Conservation (phyloP, 176 grass and related monocot species). For the Ensete glaucum region DNA sequence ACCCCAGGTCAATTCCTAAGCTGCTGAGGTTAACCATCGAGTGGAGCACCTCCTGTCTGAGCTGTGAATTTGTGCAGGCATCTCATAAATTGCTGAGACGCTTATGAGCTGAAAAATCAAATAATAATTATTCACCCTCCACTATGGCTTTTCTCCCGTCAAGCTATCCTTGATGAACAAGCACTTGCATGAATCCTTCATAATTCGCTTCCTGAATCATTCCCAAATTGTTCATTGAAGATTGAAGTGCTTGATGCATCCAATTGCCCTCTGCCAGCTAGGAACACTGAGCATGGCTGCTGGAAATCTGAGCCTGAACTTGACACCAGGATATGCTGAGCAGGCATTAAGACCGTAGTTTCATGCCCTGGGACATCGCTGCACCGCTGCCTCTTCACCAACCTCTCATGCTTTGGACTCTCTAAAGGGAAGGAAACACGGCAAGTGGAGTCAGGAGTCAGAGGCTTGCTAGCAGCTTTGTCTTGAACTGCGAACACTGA, state of each 20-base stretch:
- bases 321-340: constrained; percentile 13
- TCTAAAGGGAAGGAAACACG: constrained; percentile 10
- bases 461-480: constrained; percentile 6
- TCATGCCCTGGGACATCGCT: background rate
- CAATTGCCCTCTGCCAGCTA: background rate
- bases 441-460: constrained; percentile 23
- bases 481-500: constrained; percentile 19
- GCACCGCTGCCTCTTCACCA: constrained; percentile 20
- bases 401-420: constrained; percentile 15
- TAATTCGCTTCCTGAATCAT: constrained; percentile 20
- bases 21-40: background rate
- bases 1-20: background rate
- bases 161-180: background rate
- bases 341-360: constrained; percentile 3
- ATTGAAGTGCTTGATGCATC: constrained; percentile 8
- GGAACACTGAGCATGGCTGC: constrained; percentile 4
- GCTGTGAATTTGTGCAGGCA: background rate
- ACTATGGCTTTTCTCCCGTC: background rate
- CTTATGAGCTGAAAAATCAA: background rate
- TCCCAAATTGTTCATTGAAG: constrained; percentile 14
- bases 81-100: background rate
- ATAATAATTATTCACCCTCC: background rate
- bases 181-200: constrained; percentile 10
- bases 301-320: constrained; percentile 20
- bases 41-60: background rate